Evolutionary conservation across 2,329 filamentous ascomycete species (phyloP).

Genomic region (Aureobasidium sp.): DNA sequence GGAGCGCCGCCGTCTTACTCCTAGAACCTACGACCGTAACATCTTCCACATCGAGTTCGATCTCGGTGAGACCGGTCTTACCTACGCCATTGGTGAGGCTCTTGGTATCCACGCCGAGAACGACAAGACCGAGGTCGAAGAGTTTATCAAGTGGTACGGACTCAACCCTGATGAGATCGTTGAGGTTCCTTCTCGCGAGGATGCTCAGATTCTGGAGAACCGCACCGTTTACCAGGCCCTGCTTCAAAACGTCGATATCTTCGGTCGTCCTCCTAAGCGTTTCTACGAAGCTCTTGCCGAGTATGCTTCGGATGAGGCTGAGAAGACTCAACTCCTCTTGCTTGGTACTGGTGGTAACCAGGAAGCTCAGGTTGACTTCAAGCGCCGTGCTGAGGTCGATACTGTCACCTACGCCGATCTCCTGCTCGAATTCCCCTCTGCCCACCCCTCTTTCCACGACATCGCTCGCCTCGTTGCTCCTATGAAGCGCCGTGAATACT

Average conservation of each 20-base stretch:
- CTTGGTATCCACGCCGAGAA: slow-evolving; percentile 96
- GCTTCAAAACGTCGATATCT: slow-evolving; percentile 89
- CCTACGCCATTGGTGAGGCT: slow-evolving; percentile 94
- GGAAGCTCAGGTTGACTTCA: slow-evolving; percentile 82
- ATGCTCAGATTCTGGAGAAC: slow-evolving; percentile 64
- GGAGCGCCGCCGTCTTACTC: slow-evolving; percentile 91
- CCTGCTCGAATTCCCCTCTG: slow-evolving; percentile 80
- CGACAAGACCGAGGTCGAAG: slow-evolving; percentile 64
- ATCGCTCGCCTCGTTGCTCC: slow-evolving; percentile 79
- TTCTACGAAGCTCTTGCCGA: slow-evolving; percentile 92
- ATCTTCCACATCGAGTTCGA: slow-evolving; percentile 99
- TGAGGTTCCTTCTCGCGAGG: slow-evolving; percentile 82
- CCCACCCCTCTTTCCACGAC: slow-evolving; percentile 80
- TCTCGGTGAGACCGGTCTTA: slow-evolving; percentile 80
- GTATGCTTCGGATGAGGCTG: slow-evolving; percentile 71
- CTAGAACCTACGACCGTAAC: slow-evolving; percentile 84
- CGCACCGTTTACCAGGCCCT: slow-evolving; percentile 90
- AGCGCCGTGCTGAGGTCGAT: slow-evolving; percentile 83
- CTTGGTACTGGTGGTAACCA: slow-evolving; percentile 55
- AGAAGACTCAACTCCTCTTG: slow-evolving; percentile 70
- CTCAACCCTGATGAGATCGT: slow-evolving; percentile 75
- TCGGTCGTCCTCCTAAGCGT: slow-evolving; percentile 91
- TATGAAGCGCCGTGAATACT: slow-evolving; percentile 96
- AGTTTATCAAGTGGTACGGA: slow-evolving; percentile 86
- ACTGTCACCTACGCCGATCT: slow-evolving; percentile 87